Conservation (phyloP, 371 early-diverging fungal genomes). For the Circinella minor region DNA sequence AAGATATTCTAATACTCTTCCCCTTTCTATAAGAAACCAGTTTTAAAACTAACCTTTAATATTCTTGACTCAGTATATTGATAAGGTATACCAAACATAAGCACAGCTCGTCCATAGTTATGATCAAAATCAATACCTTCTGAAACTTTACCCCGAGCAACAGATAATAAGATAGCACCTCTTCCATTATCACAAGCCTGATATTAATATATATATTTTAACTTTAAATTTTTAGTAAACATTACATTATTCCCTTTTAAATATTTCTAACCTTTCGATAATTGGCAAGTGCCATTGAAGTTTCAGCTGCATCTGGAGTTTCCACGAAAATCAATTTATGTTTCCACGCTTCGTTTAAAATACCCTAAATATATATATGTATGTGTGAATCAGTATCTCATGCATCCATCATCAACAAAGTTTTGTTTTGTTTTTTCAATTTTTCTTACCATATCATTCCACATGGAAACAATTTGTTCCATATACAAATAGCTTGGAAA, state of each 20-base stretch:
- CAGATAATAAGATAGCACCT: constrained; percentile 98
- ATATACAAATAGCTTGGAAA: constrained; percentile 99
- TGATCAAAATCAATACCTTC: constrained; percentile 99
- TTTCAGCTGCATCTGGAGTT: constrained; percentile 99
- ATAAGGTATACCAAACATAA: constrained; percentile 99
- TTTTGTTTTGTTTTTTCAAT: no score
- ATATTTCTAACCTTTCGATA: constrained; percentile 72
- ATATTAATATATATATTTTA: no score
- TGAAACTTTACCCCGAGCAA: constrained; percentile 99
- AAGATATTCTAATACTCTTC: neutral
- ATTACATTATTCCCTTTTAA: no score
- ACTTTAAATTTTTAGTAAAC: no score
- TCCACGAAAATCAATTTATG: constrained; percentile 99
- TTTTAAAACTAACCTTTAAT: constrained; percentile 64
- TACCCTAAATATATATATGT: constrained; percentile 58
- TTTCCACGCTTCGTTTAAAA: constrained; percentile 94
- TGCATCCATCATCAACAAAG: no score
- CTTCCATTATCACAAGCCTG: constrained; percentile 98
- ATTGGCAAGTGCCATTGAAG: constrained; percentile 93
- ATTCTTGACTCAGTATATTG: constrained; percentile 98
- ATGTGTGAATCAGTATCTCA: no score
- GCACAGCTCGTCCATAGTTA: constrained; percentile 98
- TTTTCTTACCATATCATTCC: constrained; percentile 88
- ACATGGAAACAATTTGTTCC: constrained; percentile 98
- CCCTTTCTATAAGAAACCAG: neutral